Conservation (phyloP, 331 rosid genomes). For the Cydonia oblonga region DNA sequence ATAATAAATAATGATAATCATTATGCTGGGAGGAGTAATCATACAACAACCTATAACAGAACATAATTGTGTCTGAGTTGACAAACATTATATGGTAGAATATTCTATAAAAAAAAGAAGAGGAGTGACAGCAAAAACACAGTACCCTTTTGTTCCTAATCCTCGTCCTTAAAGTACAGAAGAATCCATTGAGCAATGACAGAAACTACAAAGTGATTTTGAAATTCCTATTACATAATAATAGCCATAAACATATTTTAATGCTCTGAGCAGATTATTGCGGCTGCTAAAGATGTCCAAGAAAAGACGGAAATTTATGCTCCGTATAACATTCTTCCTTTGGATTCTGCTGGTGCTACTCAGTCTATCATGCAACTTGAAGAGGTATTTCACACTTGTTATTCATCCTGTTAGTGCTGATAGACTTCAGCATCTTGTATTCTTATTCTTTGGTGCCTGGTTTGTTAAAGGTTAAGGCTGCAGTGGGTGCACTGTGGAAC, state of each 20-base stretch:
- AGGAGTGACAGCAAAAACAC: not conserved
- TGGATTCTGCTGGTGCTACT: conserved; percentile 89
- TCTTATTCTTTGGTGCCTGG: conserved; percentile 5
- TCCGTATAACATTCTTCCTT: conserved; percentile 88
- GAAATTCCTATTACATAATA: not conserved
- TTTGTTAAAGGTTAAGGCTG: conserved; percentile 63
- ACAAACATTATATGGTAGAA: not conserved
- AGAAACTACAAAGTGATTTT: not conserved
- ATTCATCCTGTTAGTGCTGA: not conserved
- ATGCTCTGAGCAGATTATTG: conserved; percentile 55
- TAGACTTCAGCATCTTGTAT: not conserved
- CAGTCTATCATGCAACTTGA: conserved; percentile 88
- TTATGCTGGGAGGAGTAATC: no score
- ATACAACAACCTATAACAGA: no score
- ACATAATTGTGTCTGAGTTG: no score
- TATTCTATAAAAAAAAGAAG: not conserved
- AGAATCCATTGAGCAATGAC: not conserved
- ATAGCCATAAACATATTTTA: not conserved
- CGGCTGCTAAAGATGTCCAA: conserved; percentile 95
- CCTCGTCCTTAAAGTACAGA: not conserved
- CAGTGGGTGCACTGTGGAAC: conserved; percentile 67
- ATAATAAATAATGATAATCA: no score
- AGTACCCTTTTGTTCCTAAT: not conserved
- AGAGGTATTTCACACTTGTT: conserved; percentile 42
- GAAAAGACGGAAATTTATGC: conserved; percentile 82